A percentile compares a stretch with the other conserved stretches of the same genome.
Conservation (phyloP, 148 eudicot genomes). For the Rhododendron henanense region DNA sequence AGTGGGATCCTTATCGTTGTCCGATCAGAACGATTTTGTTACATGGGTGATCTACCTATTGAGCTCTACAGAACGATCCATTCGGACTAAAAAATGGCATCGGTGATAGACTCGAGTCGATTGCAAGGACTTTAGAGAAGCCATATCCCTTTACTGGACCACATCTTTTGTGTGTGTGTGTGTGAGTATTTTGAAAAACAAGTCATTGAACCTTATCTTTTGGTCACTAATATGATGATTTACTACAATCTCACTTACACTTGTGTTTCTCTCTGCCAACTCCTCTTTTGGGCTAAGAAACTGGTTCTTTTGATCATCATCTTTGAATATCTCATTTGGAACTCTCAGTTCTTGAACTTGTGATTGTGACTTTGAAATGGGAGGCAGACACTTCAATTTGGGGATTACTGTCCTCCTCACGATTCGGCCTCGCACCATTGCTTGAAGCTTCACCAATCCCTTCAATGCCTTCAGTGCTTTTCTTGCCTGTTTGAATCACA, state of each 20-base stretch:
- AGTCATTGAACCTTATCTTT: neutral
- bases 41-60: too few relatives aligned
- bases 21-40: too few relatives aligned
- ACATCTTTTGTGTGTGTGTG: neutral
- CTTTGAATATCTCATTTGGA: slow-evolving; percentile 12
- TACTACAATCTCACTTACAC: neutral
- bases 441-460: slow-evolving; percentile 62
- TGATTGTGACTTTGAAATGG: neutral
- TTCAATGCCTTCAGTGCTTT: slow-evolving; percentile 63
- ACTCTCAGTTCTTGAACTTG: slow-evolving; percentile 14
- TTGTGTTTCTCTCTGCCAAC: slow-evolving; percentile 26
- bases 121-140: too few relatives aligned
- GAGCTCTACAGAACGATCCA: too few relatives aligned
- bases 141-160: too few relatives aligned
- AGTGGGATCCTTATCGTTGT: too few relatives aligned
- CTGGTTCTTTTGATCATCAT: slow-evolving; percentile 17
- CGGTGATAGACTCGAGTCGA: neutral
- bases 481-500: slow-evolving; percentile 40
- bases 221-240: neutral
- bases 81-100: too few relatives aligned
- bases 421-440: slow-evolving; percentile 52
- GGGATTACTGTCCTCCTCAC: slow-evolving; percentile 39
- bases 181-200: neutral
- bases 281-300: slow-evolving; percentile 30
- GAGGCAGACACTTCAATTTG: slow-evolving; percentile 26